phyloP scores from a whole-genome alignment of 2,329 filamentous ascomycete species.

The Pseudopithomyces maydicus region DNA sequence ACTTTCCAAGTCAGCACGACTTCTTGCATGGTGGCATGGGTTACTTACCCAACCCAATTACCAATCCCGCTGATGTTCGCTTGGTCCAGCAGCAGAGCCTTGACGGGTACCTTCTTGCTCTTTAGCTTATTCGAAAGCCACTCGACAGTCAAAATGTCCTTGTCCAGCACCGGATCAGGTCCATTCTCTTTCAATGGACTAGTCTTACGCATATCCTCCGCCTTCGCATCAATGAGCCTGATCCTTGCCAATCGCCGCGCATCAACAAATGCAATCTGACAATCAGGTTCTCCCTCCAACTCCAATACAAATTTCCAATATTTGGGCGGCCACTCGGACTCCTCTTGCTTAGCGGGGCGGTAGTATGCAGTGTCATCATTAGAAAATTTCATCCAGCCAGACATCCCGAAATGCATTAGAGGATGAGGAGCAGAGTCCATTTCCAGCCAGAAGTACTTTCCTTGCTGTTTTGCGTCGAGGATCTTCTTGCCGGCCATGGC shows the following conservation, averaged over 20 bases:
- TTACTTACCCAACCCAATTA: conserved; percentile 82
- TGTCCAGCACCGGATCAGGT: conserved; percentile 87
- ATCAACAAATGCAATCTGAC: conserved; percentile 80
- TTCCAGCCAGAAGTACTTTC: conserved; percentile 96
- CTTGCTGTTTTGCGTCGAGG: conserved; percentile 76
- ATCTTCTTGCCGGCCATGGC: conserved; percentile 77
- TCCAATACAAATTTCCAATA: conserved; percentile 86
- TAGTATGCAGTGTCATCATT: conserved; percentile 81
- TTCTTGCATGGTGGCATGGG: background rate
- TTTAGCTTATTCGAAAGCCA: conserved; percentile 75
- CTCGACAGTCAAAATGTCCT: conserved; percentile 73
- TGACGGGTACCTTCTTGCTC: conserved; percentile 82
- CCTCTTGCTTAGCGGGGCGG: conserved; percentile 63
- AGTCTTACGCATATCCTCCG: conserved; percentile 72
- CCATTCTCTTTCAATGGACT: conserved; percentile 89
- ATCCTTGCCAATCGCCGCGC: conserved; percentile 78
- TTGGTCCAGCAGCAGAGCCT: conserved; percentile 87
- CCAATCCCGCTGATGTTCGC: conserved; percentile 88
- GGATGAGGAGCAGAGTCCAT: conserved; percentile 80
- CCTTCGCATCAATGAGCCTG: conserved; percentile 80
- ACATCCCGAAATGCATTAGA: conserved; percentile 81
- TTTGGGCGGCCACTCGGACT: conserved; percentile 81
- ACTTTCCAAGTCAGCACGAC: conserved; percentile 28
- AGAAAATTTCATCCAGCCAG: conserved; percentile 86
- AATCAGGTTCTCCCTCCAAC: conserved; percentile 65